A percentile compares a stretch with the other conserved stretches of the same genome.
phyloP scores from a whole-genome alignment of 257 asterid genomes.

The Voacanga thouarsii region DNA sequence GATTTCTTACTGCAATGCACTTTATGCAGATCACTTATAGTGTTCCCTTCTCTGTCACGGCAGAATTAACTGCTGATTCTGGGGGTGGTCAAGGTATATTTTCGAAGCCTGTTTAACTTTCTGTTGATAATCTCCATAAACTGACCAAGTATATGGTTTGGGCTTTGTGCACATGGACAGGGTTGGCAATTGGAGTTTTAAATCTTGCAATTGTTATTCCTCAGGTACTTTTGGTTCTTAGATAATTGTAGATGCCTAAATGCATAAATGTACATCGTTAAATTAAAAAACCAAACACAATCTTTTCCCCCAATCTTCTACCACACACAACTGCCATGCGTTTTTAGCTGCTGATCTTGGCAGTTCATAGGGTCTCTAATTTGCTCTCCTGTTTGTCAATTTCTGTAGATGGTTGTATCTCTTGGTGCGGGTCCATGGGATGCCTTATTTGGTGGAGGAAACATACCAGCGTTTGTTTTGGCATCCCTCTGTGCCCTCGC shows the following conservation, averaged over 20 bases:
- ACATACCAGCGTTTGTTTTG: conserved; percentile 83
- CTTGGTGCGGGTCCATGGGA: conserved; percentile 99
- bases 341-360: neutral
- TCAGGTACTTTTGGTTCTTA: conserved; percentile 53
- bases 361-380: neutral
- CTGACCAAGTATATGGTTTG: conserved; percentile 17
- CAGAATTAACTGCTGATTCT: conserved; percentile 96
- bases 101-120: conserved; percentile 1
- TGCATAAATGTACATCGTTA: neutral
- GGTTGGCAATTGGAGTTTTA: conserved; percentile 96
- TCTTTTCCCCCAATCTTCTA: neutral
- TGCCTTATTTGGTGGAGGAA: conserved; percentile 96
- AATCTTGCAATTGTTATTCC: conserved; percentile 98
- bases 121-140: neutral
- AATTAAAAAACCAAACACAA: neutral
- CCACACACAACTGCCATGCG: neutral
- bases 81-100: conserved; percentile 99
- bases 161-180: conserved; percentile 40
- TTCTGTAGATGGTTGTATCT: conserved; percentile 78
- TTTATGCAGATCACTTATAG: conserved; percentile 79
- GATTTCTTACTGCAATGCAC: conserved; percentile 22
- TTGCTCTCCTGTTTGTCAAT: neutral
- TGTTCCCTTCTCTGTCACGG: conserved; percentile 94
- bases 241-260: neutral
- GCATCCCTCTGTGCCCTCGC: conserved; percentile 75